Evolutionary conservation across 805 yeast genomes (phyloP), one percentile per base, ranked within the genome.

Genomic region (Diddensiella santjacobensis): DNA sequence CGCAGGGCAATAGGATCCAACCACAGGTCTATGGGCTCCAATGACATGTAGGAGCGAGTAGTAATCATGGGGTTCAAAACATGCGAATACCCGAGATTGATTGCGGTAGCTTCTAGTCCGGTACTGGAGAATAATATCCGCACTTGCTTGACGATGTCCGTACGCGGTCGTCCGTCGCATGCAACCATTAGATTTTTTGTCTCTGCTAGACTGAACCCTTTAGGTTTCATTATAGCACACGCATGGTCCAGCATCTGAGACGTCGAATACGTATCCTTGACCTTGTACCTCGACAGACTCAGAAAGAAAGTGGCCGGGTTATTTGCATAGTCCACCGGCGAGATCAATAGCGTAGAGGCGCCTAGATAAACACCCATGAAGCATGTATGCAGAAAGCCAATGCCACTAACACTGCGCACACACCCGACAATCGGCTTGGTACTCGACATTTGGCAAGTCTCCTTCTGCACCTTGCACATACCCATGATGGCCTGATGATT

Each of bases 321-420:
- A 19, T 78, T 73, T 2, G 86, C 85, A 61, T 80, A 88, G 50
- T 85, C 89, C 6, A 81, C 75, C 0, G 95, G 89, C 2, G 93
- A 78, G 46, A 88, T 79, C 42, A 90, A 69, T 54, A 83, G 82
- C 0, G 99, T 91, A 0, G 95, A 77, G 0, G 93, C 79, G 0
- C 99, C 99, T 48, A 87, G 69, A 59, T 83, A 93, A 0, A 84
- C 81, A 3, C 99, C 99, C 54, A 93, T 64, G 31, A 90, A 66
- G 47, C 81, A 81, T n/a, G 95, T 77, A 63, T 88, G 91, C 22
- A 93, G 68, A 62, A 93, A 90, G 0, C 99, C 99, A 22, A 91
- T 65, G 0, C 97, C 97, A 1, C 77, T 68, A 1, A 87, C 79
- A 56, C 90, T 91, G 39, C 95, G 79, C 5, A 87, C 95, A 64